Evolutionary conservation across 2,329 filamentous ascomycete species (phyloP), one percentile per base, ranked within the genome.

Genomic region (Colletotrichum caudatum): DNA sequence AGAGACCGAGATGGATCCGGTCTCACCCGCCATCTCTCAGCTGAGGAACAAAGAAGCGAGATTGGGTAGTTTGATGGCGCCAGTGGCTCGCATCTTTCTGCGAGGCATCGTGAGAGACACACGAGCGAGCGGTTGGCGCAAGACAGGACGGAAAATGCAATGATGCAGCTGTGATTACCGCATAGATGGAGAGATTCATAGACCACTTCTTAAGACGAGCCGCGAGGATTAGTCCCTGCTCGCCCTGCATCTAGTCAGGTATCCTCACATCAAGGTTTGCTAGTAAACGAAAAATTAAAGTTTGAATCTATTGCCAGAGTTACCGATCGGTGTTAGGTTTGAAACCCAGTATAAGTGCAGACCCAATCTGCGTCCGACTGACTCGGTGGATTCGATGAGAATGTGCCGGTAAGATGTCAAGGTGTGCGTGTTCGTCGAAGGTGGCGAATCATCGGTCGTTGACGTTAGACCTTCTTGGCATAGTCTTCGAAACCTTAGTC

Each of bases 21-120:
- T 69, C 65, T 71, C 69, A 16, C 69, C 69, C 16, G 69, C 69
- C 69, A 71, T 71, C 20, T 59, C 64, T 63, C 35, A 50, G 33
- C 11, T 18, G 26, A 54, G 3, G 23, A 50, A 6, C 16, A 26
- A 35, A 59, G 9, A 23, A 60, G 18, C 26, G 23, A 33, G 48
- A 33, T 48, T 56, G 16, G 65, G 35, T 54, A 18, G 23, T 48
- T 71, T 54, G 53, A 61, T 59, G 46, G 53, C 59, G 46, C 53
- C 53, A 33, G 39, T 64, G 29, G 59, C 50, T 56, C 69, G 54
- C 23, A 23, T 39, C 59, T 33, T 54, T 54, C 20, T 48, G 53
- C n/a, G 33, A 54, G 53, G 65, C 69, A 71, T 71, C 41, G 63
- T 71, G 69, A 33, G 29, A 62, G 39, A 16, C 46, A 26, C 46